Evolutionary conservation across 169 alveolate species (phyloP).

Genomic region (Eimeria nieschulzi): DNA sequence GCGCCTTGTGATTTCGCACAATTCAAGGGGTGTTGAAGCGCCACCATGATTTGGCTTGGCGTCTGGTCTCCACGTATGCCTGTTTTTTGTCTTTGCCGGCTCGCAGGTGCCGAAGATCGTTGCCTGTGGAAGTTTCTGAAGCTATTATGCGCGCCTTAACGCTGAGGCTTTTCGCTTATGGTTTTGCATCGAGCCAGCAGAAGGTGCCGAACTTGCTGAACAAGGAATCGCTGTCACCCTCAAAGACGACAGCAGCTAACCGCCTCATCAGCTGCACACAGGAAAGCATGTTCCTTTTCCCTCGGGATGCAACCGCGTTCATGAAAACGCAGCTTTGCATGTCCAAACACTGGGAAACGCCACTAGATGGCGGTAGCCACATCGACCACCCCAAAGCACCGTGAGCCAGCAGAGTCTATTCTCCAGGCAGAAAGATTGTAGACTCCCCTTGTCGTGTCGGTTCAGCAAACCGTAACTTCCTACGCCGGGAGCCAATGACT

Average conservation of each 20-base stretch:
- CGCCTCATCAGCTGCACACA: slow-evolving; percentile 71
- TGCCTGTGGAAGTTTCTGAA: slow-evolving; percentile 58
- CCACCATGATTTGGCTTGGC: too few relatives aligned
- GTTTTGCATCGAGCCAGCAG: slow-evolving; percentile 55
- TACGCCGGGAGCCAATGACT: background rate
- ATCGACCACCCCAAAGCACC: slow-evolving; percentile 69
- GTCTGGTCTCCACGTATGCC: too few relatives aligned
- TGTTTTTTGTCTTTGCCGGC: background rate
- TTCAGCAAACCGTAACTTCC: background rate
- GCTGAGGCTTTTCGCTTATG: slow-evolving; percentile 68
- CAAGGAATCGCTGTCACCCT: slow-evolving; percentile 19
- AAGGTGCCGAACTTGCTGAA: background rate
- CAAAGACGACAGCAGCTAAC: slow-evolving; percentile 21
- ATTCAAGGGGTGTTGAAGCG: too few relatives aligned
- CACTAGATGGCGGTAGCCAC: slow-evolving; percentile 75
- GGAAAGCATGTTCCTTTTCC: slow-evolving; percentile 61
- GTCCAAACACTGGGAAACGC: slow-evolving; percentile 74
- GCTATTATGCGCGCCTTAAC: slow-evolving; percentile 41
- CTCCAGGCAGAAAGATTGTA: background rate
- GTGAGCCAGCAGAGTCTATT: slow-evolving; percentile 18
- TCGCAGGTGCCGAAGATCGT: slow-evolving; percentile 69
- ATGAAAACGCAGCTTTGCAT: slow-evolving; percentile 47
- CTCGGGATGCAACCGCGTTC: slow-evolving; percentile 61
- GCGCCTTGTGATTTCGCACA: too few relatives aligned
- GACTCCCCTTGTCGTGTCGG: too few relatives aligned